phyloP scores from a whole-genome alignment of 1,139 yeast species.

The Zygotorulaspora mrakii region DNA sequence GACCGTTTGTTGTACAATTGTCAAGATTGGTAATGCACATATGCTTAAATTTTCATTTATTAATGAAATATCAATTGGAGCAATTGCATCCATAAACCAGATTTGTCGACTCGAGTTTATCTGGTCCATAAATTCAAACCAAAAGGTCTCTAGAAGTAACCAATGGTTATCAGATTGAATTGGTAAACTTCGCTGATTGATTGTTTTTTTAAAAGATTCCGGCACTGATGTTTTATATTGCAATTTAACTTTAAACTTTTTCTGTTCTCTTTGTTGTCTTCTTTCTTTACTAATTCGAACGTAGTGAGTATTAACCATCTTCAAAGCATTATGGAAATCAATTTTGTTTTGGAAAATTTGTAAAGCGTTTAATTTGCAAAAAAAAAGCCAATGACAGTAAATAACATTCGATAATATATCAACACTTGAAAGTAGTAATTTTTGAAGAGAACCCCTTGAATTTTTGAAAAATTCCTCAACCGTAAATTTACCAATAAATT shows the following conservation, averaged over 20 bases:
- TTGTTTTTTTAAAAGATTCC: too few relatives aligned
- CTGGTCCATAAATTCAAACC: slow-evolving; percentile 28
- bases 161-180: slow-evolving; percentile 22
- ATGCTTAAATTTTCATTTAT: slow-evolving; percentile 25
- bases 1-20: slow-evolving; percentile 5
- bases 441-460: too few relatives aligned
- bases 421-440: too few relatives aligned
- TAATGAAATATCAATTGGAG: slow-evolving; percentile 8
- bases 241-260: slow-evolving; percentile 4
- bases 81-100: slow-evolving; percentile 18
- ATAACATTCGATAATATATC: background rate
- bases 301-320: slow-evolving; percentile 2
- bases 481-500: background rate
- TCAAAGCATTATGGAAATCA: slow-evolving; percentile 7
- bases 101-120: slow-evolving; percentile 13
- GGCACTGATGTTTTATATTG: background rate
- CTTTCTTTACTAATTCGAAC: background rate
- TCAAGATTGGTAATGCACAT: slow-evolving; percentile 23
- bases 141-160: slow-evolving; percentile 26
- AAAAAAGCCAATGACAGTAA: background rate
- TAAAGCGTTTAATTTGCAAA: background rate
- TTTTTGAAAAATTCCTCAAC: background rate
- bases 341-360: slow-evolving; percentile 1
- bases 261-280: background rate
- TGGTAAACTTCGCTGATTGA: too few relatives aligned